Conservation (phyloP, 306 rosid species). For the Citrullus amarus region DNA sequence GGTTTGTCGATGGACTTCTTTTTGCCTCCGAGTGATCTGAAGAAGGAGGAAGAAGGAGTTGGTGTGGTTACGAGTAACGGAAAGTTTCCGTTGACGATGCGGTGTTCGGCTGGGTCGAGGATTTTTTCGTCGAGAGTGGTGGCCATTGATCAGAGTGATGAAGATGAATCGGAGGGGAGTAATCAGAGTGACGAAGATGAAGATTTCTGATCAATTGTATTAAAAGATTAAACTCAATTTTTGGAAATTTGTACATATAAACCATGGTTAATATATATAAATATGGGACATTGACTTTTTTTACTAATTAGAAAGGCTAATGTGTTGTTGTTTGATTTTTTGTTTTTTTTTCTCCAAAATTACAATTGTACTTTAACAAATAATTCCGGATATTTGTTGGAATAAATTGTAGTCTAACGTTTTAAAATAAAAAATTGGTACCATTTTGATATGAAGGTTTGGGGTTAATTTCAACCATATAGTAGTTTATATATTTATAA, state of each 20-base stretch:
- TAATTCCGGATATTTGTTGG: background rate
- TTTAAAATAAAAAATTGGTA: no score
- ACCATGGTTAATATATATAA: background rate
- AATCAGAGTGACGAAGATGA: conserved; percentile 34
- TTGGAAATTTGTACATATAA: conserved; percentile 11
- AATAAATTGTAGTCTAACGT: background rate
- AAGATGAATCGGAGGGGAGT: conserved; percentile 30
- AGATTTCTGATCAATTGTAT: conserved; percentile 10
- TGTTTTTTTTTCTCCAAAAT: background rate
- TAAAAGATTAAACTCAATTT: background rate
- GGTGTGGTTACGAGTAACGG: conserved; percentile 12
- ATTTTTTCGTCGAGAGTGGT: conserved; percentile 61
- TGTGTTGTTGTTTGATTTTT: background rate
- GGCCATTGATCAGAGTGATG: conserved; percentile 27
- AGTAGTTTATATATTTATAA: no score
- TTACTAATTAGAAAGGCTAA: background rate
- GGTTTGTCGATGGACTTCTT: conserved; percentile 79
- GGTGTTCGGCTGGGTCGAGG: conserved; percentile 30
- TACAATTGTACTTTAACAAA: background rate
- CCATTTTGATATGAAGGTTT: no score
- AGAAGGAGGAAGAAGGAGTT: conserved; percentile 35
- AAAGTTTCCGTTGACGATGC: conserved; percentile 41
- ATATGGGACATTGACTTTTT: background rate
- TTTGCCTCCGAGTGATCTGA: conserved; percentile 72
- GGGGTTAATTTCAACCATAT: no score